Percentiles rank a stretch among this genome's conserved stretches.
These are phyloP conservation scores for Xenosphaeropsis pyriputrescens DNA, from an alignment of 2,329 filamentous ascomycete genomes.

Conservation along the genomic window DNA sequence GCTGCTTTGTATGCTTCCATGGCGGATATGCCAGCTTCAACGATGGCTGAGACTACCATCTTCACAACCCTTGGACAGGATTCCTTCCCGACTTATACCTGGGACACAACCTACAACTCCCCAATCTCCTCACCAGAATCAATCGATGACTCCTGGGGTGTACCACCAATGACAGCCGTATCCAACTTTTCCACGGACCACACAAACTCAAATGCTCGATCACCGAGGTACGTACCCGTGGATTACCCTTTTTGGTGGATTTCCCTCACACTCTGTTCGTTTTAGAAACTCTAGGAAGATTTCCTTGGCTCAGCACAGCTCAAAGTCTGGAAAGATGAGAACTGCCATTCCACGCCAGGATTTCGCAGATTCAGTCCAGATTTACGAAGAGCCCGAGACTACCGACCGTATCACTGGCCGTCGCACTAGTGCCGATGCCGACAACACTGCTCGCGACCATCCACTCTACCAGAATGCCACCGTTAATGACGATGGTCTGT, in stretches of 20 bases:
- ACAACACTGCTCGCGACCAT: slow-evolving; percentile 41
- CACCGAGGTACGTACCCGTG: slow-evolving; percentile 16
- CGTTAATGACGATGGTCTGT: slow-evolving; percentile 61
- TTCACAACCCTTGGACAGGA: slow-evolving; percentile 12
- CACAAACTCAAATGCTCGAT: slow-evolving; percentile 12
- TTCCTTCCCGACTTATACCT: slow-evolving; percentile 5
- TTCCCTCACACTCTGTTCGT: slow-evolving; percentile 11
- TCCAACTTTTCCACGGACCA: slow-evolving; percentile 14
- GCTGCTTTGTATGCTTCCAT: too few species aligned
- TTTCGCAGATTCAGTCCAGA: slow-evolving; percentile 9
- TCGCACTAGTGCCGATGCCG: slow-evolving; percentile 16
- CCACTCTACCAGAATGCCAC: slow-evolving; percentile 54
- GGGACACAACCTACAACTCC: slow-evolving; percentile 7
- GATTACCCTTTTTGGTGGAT: slow-evolving; percentile 13
- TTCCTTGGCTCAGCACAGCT: slow-evolving; percentile 7
- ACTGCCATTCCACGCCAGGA: slow-evolving; percentile 9
- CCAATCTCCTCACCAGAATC: slow-evolving; percentile 13
- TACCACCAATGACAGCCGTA: slow-evolving; percentile 9
- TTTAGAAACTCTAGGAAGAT: too few species aligned
- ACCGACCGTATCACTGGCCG: slow-evolving; percentile 8
- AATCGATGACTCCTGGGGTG: slow-evolving; percentile 12
- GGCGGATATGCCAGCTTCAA: too few species aligned
- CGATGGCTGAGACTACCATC: slow-evolving; percentile 7
- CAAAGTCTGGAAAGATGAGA: slow-evolving; percentile 16
- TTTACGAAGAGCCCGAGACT: slow-evolving; percentile 13